Percentiles rank a stretch among this genome's conserved stretches.
phyloP scores from a whole-genome alignment of 441 rosid genomes.

The Codiaeum variegatum region DNA sequence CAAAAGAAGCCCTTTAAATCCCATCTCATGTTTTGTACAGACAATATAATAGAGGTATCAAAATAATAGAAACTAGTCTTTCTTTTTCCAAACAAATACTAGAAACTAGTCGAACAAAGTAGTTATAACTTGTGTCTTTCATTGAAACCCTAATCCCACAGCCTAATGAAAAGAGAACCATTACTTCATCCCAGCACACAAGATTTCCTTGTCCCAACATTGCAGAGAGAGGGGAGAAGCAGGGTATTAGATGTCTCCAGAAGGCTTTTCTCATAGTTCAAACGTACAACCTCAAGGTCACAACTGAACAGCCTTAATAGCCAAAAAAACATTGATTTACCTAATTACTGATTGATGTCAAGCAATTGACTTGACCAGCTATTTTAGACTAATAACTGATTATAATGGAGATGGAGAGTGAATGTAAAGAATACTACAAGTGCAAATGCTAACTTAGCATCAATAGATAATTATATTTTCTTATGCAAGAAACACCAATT shows the following conservation, averaged over 20 bases:
- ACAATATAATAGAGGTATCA: neutral
- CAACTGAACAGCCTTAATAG: neutral
- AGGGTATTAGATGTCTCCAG: neutral
- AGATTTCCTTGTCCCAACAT: neutral
- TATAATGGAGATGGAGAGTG: neutral
- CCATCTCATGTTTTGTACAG: neutral
- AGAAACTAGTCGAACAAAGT: slow-evolving; percentile 2
- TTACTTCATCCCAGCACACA: neutral
- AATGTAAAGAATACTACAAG: neutral
- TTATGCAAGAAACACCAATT: neutral
- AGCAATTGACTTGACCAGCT: neutral
- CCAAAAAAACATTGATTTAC: neutral
- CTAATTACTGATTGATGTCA: neutral
- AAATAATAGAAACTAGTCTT: neutral
- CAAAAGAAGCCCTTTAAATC: neutral
- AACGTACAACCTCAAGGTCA: neutral
- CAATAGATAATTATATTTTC: neutral
- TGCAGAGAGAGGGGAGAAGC: neutral
- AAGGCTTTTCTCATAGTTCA: neutral
- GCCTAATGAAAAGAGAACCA: neutral
- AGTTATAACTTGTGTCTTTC: neutral
- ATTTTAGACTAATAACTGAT: neutral
- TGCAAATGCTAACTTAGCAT: neutral
- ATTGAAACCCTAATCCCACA: slow-evolving; percentile 1
- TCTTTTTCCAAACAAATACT: too few relatives aligned